phyloP scores from a whole-genome alignment of 345 rosid species.

The Rhodamnia rubescens region DNA sequence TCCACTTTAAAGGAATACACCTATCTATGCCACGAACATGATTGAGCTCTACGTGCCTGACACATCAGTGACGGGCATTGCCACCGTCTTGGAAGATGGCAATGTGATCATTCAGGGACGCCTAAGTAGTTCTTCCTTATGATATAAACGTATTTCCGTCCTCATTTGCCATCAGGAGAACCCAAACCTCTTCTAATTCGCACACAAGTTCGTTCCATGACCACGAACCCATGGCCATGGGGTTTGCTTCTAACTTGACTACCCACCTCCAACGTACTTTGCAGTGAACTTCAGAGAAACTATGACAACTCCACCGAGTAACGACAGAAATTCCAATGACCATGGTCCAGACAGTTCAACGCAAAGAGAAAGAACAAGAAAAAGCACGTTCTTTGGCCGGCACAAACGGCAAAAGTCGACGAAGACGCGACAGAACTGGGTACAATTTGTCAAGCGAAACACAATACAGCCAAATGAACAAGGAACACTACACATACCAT shows the following conservation, averaged over 20 bases:
- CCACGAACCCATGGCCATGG: neutral
- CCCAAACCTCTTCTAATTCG: neutral
- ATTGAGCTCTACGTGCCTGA: neutral
- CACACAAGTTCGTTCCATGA: neutral
- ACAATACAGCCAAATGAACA: neutral
- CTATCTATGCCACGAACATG: neutral
- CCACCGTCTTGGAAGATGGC: neutral
- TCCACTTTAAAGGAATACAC: neutral
- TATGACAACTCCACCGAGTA: neutral
- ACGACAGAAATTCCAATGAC: neutral
- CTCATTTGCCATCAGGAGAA: neutral
- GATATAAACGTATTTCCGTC: neutral
- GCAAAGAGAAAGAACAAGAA: neutral
- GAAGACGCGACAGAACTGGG: neutral
- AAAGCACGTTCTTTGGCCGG: neutral
- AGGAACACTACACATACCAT: slow-evolving; percentile 28
- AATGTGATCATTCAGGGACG: neutral
- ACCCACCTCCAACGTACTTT: neutral
- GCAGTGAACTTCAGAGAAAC: neutral
- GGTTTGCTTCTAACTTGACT: neutral
- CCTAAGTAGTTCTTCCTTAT: neutral
- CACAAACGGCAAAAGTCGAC: neutral
- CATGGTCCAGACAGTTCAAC: neutral
- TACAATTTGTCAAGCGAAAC: neutral
- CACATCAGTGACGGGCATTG: neutral